These are phyloP conservation scores for Phytopythium boreale DNA, from an alignment of 352 stramenopile species.

Conservation along the genomic window DNA sequence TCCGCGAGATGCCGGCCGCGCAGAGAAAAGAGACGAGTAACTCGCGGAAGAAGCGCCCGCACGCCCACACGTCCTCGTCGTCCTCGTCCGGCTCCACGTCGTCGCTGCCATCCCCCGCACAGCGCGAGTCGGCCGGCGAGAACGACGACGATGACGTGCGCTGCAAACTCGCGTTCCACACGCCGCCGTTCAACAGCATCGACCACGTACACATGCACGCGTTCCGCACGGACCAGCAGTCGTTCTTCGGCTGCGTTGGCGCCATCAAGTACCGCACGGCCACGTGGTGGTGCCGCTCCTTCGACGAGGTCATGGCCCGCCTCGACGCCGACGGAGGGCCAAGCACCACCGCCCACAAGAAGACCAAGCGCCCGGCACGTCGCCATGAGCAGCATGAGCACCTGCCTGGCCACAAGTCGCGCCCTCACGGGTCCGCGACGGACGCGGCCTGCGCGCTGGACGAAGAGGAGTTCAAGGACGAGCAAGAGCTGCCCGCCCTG, in stretches of 20 bases:
- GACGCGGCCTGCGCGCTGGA: not conserved
- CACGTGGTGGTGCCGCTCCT: conserved; percentile 86
- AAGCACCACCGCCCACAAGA: not conserved
- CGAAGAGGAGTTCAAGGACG: not conserved
- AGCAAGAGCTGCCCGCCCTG: not conserved
- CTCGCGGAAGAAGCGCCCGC: conserved; percentile 5
- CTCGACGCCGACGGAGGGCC: conserved; percentile 8
- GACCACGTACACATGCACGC: conserved; percentile 90
- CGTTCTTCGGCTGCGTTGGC: conserved; percentile 59
- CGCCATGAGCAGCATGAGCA: too few relatives aligned
- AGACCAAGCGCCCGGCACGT: not conserved
- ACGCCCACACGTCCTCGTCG: conserved; percentile 5
- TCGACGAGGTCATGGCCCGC: conserved; percentile 65
- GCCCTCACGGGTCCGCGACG: not conserved
- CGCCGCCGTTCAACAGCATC: conserved; percentile 87
- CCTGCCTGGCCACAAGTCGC: not conserved
- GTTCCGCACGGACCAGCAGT: conserved; percentile 55
- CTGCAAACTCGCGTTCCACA: conserved; percentile 82
- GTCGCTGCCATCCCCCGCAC: conserved; percentile 1
- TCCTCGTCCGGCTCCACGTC: conserved; percentile 6
- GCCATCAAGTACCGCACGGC: conserved; percentile 84
- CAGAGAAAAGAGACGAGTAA: conserved; percentile 12
- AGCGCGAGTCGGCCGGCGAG: conserved; percentile 1
- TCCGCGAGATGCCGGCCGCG: conserved; percentile 34
- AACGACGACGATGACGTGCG: conserved; percentile 28